A percentile compares a stretch with the other conserved stretches of the same genome.
Conservation (phyloP, 805 yeast genomes). For the Scheffersomyces spartinae region DNA sequence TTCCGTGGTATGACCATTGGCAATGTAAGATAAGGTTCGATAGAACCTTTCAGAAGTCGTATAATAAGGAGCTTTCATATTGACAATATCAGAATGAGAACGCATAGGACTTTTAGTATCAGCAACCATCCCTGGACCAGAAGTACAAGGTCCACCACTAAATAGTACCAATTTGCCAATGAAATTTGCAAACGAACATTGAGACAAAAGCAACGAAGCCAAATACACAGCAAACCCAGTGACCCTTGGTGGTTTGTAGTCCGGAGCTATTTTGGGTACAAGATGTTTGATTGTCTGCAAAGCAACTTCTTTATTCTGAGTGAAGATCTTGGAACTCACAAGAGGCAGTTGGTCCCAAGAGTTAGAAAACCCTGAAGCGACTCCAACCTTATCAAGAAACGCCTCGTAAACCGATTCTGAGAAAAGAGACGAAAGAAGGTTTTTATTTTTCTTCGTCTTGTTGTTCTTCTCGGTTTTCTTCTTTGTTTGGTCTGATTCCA, state of each 20-base stretch:
- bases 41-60: conserved; percentile 17
- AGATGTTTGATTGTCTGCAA: too few species aligned
- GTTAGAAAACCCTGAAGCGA: too few species aligned
- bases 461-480: too few species aligned
- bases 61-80: conserved; percentile 16
- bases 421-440: too few species aligned
- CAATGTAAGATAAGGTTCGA: conserved; percentile 14
- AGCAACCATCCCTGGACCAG: conserved; percentile 23
- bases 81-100: conserved; percentile 24
- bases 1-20: conserved; percentile 15
- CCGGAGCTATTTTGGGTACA: too few species aligned
- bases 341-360: too few species aligned
- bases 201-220: conserved; percentile 11
- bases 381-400: too few species aligned
- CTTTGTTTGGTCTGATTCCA: too few species aligned
- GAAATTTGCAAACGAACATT: conserved; percentile 9
- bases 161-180: conserved; percentile 19
- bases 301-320: too few species aligned
- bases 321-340: too few species aligned
- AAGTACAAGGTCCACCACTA: conserved; percentile 28
- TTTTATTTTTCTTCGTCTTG: too few species aligned
- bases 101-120: conserved; percentile 12
- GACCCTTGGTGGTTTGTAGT: conserved; percentile 22
- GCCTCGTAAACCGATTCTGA: too few species aligned
- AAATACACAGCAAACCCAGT: conserved; percentile 24